These are phyloP conservation scores for Hymenoscyphus fraxineus DNA, from an alignment of 2,329 filamentous ascomycete genomes.

Conservation along the genomic window DNA sequence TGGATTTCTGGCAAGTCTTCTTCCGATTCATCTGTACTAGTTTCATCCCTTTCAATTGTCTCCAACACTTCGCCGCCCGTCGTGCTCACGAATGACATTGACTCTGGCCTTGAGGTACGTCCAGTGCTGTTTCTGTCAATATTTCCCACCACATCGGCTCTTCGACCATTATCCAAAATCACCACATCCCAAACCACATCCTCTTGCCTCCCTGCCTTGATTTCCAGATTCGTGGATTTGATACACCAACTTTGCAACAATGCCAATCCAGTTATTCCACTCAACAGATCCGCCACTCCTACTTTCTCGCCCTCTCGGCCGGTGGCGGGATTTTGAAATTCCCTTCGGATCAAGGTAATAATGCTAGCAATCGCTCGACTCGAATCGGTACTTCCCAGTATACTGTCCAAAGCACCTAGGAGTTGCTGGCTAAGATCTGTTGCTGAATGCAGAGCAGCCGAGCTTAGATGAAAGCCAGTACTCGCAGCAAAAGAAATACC, in stretches of 20 bases:
- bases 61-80: slow-evolving; percentile 33
- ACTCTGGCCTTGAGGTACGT: slow-evolving; percentile 34
- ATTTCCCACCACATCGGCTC: slow-evolving; percentile 50
- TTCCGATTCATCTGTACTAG: slow-evolving; percentile 38
- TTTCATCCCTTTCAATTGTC: slow-evolving; percentile 35
- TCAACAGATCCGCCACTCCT: slow-evolving; percentile 56
- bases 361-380: slow-evolving; percentile 65
- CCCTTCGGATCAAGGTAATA: slow-evolving; percentile 58
- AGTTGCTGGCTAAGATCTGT: slow-evolving; percentile 56
- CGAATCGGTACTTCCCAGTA: slow-evolving; percentile 66
- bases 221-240: slow-evolving; percentile 48
- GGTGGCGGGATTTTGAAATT: slow-evolving; percentile 61
- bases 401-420: slow-evolving; percentile 57
- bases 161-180: slow-evolving; percentile 54
- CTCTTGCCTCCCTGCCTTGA: slow-evolving; percentile 45
- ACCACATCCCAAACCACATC: slow-evolving; percentile 65
- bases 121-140: slow-evolving; percentile 22
- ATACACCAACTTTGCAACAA: slow-evolving; percentile 58
- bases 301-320: slow-evolving; percentile 57
- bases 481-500: slow-evolving; percentile 59
- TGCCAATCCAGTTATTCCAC: slow-evolving; percentile 58
- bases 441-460: slow-evolving; percentile 50
- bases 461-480: slow-evolving; percentile 56
- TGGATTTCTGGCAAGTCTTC: slow-evolving; percentile 43
- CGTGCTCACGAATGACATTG: slow-evolving; percentile 32